These are phyloP conservation scores for Cyclotella kingstonii DNA, from an alignment of 108 stramenopile species.

Conservation along the genomic window DNA sequence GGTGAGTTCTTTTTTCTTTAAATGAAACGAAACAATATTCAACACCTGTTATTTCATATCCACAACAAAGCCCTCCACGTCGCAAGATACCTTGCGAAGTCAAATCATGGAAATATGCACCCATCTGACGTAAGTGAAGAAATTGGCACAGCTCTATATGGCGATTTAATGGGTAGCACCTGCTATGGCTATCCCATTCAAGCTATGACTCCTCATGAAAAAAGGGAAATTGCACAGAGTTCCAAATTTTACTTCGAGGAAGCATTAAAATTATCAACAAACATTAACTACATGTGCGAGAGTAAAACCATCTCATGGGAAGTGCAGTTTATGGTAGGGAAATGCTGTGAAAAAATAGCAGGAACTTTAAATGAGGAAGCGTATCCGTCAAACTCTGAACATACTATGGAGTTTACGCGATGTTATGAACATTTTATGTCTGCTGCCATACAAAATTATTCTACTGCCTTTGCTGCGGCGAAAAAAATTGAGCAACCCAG, in stretches of 20 bases:
- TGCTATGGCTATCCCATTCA: conserved; percentile 78
- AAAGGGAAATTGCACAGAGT: conserved; percentile 55
- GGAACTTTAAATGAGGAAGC: conserved; percentile 51
- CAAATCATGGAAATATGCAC: conserved; percentile 34
- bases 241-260: conserved; percentile 59
- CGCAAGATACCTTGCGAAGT: conserved; percentile 41
- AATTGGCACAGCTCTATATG: conserved; percentile 62
- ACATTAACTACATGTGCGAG: conserved; percentile 32
- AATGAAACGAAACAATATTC: background rate
- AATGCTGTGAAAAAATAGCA: conserved; percentile 84
- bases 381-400: too few relatives aligned
- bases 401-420: conserved; percentile 28
- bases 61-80: conserved; percentile 44
- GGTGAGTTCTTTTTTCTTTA: background rate
- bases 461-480: conserved; percentile 51
- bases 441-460: conserved; percentile 57
- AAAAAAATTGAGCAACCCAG: conserved; percentile 49
- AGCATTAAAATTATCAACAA: conserved; percentile 41
- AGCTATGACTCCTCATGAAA: conserved; percentile 48
- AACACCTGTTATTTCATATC: too few relatives aligned
- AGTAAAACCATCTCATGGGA: conserved; percentile 59
- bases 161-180: conserved; percentile 68
- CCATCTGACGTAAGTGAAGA: conserved; percentile 69
- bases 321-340: conserved; percentile 77
- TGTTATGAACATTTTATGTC: conserved; percentile 62